Conservation (phyloP, 208 protist genomes). For the Crithidia brevicula region DNA sequence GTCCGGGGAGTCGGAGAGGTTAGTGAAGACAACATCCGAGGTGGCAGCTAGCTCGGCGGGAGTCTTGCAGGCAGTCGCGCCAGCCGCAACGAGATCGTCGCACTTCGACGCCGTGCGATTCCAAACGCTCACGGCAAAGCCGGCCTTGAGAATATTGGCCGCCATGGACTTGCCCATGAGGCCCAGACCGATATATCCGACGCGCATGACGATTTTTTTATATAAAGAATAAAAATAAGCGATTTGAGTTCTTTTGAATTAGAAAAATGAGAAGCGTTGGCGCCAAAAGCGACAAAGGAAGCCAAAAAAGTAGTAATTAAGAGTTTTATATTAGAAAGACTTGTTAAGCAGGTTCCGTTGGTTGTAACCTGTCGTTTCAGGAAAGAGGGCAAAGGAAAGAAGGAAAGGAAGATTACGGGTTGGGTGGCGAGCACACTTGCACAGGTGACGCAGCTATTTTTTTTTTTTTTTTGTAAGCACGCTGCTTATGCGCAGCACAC, state of each 20-base stretch:
- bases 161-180: constrained; percentile 95
- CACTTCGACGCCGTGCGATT: constrained; percentile 88
- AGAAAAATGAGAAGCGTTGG: too few species aligned
- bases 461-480: too few species aligned
- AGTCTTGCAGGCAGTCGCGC: constrained; percentile 65
- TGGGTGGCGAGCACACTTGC: too few species aligned
- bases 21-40: constrained; percentile 93
- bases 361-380: too few species aligned
- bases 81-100: constrained; percentile 73
- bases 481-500: too few species aligned
- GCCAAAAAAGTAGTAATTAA: too few species aligned
- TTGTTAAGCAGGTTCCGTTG: too few species aligned
- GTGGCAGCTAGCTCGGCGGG: constrained; percentile 82
- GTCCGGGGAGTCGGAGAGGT: constrained; percentile 92
- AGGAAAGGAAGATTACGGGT: constrained; percentile 6
- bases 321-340: not conserved
- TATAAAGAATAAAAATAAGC: too few species aligned
- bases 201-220: constrained; percentile 35
- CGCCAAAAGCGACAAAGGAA: too few species aligned
- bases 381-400: not conserved
- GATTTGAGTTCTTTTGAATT: too few species aligned
- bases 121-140: constrained; percentile 86
- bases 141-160: constrained; percentile 87
- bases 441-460: too few species aligned
- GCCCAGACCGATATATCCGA: constrained; percentile 94